Evolutionary conservation across 495 filamentous ascomycete genomes (phyloP).

Genomic region (Thermochaetoides thermophila): DNA sequence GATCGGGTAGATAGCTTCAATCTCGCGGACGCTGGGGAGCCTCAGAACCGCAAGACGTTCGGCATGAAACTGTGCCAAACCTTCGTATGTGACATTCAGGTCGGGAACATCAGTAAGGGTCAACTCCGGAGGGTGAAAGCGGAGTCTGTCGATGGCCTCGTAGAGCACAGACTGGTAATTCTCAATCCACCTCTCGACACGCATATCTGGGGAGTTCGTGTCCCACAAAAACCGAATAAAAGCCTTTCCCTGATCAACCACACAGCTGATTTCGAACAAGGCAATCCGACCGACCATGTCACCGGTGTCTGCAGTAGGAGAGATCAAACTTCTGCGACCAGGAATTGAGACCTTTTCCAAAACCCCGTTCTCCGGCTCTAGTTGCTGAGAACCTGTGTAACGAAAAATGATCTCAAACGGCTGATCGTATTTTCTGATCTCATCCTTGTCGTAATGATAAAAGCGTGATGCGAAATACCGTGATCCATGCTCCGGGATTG

Average conservation of each 20-base stretch:
- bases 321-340: conserved; percentile 21
- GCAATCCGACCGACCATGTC: conserved; percentile 42
- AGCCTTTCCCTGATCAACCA: conserved; percentile 43
- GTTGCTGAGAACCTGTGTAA: conserved; percentile 49
- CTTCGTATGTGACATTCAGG: conserved; percentile 44
- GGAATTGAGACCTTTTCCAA: conserved; percentile 40
- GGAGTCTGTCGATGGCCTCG: conserved; percentile 34
- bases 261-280: conserved; percentile 47
- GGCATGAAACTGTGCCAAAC: conserved; percentile 35
- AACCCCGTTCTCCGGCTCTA: conserved; percentile 45
- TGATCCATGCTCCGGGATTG: conserved; percentile 14
- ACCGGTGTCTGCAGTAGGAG: conserved; percentile 42
- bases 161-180: conserved; percentile 41
- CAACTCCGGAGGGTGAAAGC: conserved; percentile 31
- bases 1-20: conserved; percentile 46
- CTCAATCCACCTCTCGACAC: conserved; percentile 44
- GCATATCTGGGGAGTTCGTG: conserved; percentile 39
- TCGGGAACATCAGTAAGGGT: conserved; percentile 51
- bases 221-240: conserved; percentile 53
- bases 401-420: conserved; percentile 62
- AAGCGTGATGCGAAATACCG: conserved; percentile 29
- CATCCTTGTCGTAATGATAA: conserved; percentile 27
- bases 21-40: conserved; percentile 25
- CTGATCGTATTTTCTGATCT: conserved; percentile 33
- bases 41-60: conserved; percentile 35